Evolutionary conservation across 495 filamentous ascomycete species (phyloP).

Genomic region (Usnea hakonensis): DNA sequence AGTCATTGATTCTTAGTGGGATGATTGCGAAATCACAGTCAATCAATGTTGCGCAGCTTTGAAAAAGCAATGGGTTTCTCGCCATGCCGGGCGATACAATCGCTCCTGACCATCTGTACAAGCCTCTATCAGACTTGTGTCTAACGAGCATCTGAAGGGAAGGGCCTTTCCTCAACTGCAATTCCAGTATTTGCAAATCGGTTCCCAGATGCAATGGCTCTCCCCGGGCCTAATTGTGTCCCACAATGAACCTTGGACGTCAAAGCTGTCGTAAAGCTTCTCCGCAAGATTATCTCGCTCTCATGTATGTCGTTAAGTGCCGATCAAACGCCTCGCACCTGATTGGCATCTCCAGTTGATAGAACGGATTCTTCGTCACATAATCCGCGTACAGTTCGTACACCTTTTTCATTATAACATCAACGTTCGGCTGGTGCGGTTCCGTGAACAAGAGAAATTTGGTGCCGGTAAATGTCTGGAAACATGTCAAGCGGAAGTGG

Average conservation of each 20-base stretch:
- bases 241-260: not conserved
- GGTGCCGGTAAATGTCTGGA: slow-evolving; percentile 85
- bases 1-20: no score
- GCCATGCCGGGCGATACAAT: no score
- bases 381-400: slow-evolving; percentile 96
- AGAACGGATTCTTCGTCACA: slow-evolving; percentile 99
- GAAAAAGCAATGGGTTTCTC: no score
- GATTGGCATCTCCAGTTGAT: slow-evolving; percentile 94
- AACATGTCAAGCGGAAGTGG: slow-evolving; percentile 88
- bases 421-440: slow-evolving; percentile 79
- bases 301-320: slow-evolving; percentile 64
- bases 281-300: slow-evolving; percentile 34
- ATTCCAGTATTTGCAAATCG: not conserved
- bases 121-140: no score
- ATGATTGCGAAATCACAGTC: no score
- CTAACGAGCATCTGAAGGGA: no score
- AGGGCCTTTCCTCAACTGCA: not conserved
- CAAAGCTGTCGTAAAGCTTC: not conserved
- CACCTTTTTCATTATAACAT: slow-evolving; percentile 67
- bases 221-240: not conserved
- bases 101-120: no score
- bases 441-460: slow-evolving; percentile 97
- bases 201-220: not conserved
- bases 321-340: slow-evolving; percentile 91
- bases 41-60: no score